Percentiles rank a stretch among this genome's conserved stretches.
These are phyloP conservation scores for Trichoderma lentiforme DNA, from an alignment of 2,329 filamentous ascomycete genomes.

Conservation along the genomic window DNA sequence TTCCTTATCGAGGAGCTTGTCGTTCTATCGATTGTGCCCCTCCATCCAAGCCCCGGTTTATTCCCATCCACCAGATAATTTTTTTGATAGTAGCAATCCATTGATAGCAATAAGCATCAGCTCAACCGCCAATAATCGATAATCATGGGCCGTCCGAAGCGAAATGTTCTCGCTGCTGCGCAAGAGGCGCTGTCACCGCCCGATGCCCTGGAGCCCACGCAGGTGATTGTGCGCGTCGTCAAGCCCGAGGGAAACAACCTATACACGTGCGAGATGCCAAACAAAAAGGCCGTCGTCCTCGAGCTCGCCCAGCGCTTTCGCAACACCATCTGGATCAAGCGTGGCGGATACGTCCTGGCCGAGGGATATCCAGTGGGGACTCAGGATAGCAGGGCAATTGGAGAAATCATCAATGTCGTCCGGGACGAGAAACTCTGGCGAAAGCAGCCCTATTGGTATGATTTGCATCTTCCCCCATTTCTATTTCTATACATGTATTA, in stretches of 20 bases:
- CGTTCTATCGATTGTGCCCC: conserved; percentile 16
- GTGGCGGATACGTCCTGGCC: conserved; percentile 81
- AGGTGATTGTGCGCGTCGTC: conserved; percentile 70
- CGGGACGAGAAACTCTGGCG: conserved; percentile 89
- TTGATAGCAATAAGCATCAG: background rate
- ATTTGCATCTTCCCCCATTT: background rate
- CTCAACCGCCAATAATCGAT: background rate
- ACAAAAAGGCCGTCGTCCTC: conserved; percentile 63
- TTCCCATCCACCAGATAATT: conserved; percentile 1
- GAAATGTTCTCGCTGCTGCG: conserved; percentile 72
- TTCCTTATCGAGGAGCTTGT: background rate
- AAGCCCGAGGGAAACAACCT: conserved; percentile 86
- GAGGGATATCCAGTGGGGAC: conserved; percentile 63
- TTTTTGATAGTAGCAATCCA: background rate
- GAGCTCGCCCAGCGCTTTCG: conserved; percentile 84
- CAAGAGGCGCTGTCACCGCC: conserved; percentile 65
- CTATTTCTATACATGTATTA: background rate
- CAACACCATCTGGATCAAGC: conserved; percentile 89
- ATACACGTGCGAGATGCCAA: conserved; percentile 73
- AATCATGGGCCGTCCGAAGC: conserved; percentile 51
- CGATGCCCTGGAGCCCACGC: conserved; percentile 57
- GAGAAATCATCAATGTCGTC: conserved; percentile 91
- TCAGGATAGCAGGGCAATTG: conserved; percentile 73
- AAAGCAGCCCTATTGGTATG: conserved; percentile 82
- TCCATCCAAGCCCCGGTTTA: conserved; percentile 8